These are phyloP conservation scores for Aspergillus niger DNA, from an alignment of 2,329 filamentous ascomycete species.

Conservation along the genomic window DNA sequence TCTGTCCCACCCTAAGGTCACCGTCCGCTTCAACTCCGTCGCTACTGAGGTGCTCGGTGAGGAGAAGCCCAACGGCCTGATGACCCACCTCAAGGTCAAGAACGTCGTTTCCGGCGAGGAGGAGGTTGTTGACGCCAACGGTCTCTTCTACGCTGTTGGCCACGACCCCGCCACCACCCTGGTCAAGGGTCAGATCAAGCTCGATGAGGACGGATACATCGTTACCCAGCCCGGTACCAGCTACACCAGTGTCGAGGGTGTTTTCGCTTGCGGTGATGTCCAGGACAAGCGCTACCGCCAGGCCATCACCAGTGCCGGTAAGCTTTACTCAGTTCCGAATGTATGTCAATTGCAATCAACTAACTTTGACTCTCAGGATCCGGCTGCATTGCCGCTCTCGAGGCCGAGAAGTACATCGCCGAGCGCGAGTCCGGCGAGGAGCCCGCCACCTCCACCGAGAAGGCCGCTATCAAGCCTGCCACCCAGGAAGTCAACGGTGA, in stretches of 20 bases:
- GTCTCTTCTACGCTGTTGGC: conserved; percentile 95
- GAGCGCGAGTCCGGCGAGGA: conserved; percentile 66
- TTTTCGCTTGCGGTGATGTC: conserved; percentile 96
- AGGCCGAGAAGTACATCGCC: conserved; percentile 89
- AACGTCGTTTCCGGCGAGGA: conserved; percentile 73
- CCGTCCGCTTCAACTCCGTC: conserved; percentile 80
- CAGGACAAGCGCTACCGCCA: conserved; percentile 98
- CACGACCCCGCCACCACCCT: conserved; percentile 92
- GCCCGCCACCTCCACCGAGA: conserved; percentile 37
- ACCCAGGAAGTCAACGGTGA: no score
- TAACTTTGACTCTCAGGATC: conserved; percentile 62
- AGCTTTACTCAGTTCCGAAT: conserved; percentile 38
- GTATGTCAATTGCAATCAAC: background rate
- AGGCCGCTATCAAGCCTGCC: background rate
- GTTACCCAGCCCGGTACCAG: conserved; percentile 86
- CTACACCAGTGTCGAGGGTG: conserved; percentile 82
- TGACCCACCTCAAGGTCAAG: conserved; percentile 84
- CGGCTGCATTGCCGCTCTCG: conserved; percentile 91
- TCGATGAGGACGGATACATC: conserved; percentile 89
- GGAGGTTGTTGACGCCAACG: conserved; percentile 85
- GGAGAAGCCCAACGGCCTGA: conserved; percentile 70
- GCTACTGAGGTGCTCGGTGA: conserved; percentile 84
- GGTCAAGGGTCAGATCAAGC: conserved; percentile 86
- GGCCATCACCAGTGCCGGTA: conserved; percentile 95
- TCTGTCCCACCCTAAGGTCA: conserved; percentile 82